Evolutionary conservation across 306 rosid species (phyloP), one percentile per base, ranked within the genome.

Genomic region (Vicia villosa): DNA sequence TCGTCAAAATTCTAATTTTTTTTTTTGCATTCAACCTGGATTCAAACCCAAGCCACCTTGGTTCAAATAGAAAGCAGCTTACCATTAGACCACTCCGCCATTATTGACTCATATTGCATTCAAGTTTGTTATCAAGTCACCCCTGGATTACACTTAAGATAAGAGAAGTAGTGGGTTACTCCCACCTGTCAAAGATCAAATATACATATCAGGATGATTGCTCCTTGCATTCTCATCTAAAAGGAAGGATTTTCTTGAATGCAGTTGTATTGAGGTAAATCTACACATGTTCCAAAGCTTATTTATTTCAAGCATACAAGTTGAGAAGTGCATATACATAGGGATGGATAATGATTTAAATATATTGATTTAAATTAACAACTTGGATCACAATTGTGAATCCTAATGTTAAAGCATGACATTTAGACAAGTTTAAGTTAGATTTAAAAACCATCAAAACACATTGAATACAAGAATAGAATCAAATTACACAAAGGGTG

Each of bases 101-200:
- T n/a, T n/a, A n/a, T n/a, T n/a, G n/a, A n/a, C n/a, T n/a, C n/a
- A n/a, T n/a, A n/a, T n/a, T n/a, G n/a, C n/a, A n/a, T n/a, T n/a
- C n/a, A n/a, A n/a, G n/a, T n/a, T n/a, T n/a, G n/a, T n/a, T n/a
- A n/a, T n/a, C n/a, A n/a, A n/a, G n/a, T n/a, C n/a, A n/a, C n/a
- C n/a, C n/a, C n/a, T n/a, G n/a, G n/a, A n/a, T n/a, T n/a, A n/a
- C n/a, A n/a, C n/a, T 94, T 91, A 61, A 88, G 90, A 64, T 79
- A 86, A 67, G 99, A 90, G 83, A 88, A 91, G 76, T 87, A 87
- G 72, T 91, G 93, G 43, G 86, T 83, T 64, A 94, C 91, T 22
- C 97, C 98, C 6, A 90, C 97, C 98, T 94, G 88, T 73, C 64
- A 64, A 69, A 78, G 69, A 69, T 68, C 74, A 74, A 62, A 70